Base-by-base conservation (phyloP, 768 basidiomycete genomes). In the Macrolepiota fuliginosa region DNA sequence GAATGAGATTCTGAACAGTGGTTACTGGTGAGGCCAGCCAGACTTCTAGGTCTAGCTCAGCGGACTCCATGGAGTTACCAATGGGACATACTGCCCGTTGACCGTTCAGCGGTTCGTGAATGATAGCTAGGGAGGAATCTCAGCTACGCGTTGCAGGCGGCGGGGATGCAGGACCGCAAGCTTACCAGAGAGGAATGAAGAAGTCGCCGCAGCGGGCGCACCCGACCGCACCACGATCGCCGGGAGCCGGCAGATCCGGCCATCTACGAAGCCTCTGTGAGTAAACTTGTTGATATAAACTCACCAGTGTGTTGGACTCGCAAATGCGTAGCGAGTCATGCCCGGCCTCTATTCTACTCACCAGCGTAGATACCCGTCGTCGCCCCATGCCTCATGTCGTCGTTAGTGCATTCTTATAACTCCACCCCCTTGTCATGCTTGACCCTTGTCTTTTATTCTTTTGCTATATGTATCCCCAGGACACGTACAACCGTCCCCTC, bases 201-300 rank as follows among this genome's bases (percentile, higher is more conserved):
- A 84, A 2, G 83, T 80, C 1, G 86, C 85, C 3, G 78, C 78
- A 3, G 83, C 74, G 9, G 86, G 84, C 2, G 74, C 74, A 60
- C 85, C 84, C 5, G 84, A 76, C 36, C 85, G 78, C 54, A 86
- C 82, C 52, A 81, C 79, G 64, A 88, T 81, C 3, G 86, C 86
- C 4, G 86, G 86, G 2, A 86, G 76, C 47, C 85, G 84, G 29
- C 86, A 70, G 64, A 86, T 82, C 40, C 84, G 80, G 17, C 84
- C 86, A 65, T 86, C 83, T 45, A 86, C 69, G 65, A 83, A 83
- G 12, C 84, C 83, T 29, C 84, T 73, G 37, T 85, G 79, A n/a
- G 82, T 76, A 70, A 82, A 88, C 67, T 88, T 85, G 73, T 85
- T 86, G 58, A 86, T 75, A 57, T 84, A 72, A 39, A 70, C 71